phyloP scores from a whole-genome alignment of 2,329 filamentous ascomycete genomes.

The Magnaporthiopsis poae region DNA sequence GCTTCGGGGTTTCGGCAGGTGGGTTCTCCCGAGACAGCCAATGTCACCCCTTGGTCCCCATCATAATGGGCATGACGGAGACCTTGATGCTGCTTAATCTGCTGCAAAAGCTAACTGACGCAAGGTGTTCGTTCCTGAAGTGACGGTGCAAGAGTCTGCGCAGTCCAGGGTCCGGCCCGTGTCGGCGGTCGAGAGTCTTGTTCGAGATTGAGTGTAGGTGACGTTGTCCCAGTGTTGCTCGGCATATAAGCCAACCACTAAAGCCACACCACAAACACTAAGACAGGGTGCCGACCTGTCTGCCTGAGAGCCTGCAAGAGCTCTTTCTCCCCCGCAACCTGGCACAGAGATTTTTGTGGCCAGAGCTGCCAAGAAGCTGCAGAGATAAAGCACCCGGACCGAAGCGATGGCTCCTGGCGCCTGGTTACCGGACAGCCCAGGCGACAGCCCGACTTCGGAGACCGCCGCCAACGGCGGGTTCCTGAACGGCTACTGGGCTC shows the following conservation, averaged over 20 bases:
- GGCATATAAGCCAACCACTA: constrained; percentile 16
- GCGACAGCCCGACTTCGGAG: constrained; percentile 19
- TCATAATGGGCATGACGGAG: neutral
- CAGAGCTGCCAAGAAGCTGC: constrained; percentile 7
- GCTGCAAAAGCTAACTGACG: neutral
- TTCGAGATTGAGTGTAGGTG: neutral
- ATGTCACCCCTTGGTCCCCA: neutral
- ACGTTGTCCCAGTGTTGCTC: neutral
- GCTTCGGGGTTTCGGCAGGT: constrained; percentile 1
- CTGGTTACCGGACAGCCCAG: constrained; percentile 20
- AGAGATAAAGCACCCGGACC: constrained; percentile 2
- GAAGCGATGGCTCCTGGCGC: constrained; percentile 21
- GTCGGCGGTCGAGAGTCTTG: neutral
- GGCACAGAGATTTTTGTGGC: neutral
- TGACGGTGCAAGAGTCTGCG: neutral
- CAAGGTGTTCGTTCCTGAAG: neutral
- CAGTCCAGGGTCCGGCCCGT: neutral
- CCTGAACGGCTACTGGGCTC: constrained; percentile 9
- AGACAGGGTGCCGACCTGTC: constrained; percentile 3
- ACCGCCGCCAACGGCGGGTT: constrained; percentile 16
- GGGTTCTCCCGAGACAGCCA: neutral
- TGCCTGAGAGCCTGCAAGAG: neutral
- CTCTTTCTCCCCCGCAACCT: neutral
- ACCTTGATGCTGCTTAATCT: neutral
- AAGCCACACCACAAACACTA: constrained; percentile 13